phyloP scores from a whole-genome alignment of 1,284 basidiomycete genomes.

The Gymnopus androsaceus region DNA sequence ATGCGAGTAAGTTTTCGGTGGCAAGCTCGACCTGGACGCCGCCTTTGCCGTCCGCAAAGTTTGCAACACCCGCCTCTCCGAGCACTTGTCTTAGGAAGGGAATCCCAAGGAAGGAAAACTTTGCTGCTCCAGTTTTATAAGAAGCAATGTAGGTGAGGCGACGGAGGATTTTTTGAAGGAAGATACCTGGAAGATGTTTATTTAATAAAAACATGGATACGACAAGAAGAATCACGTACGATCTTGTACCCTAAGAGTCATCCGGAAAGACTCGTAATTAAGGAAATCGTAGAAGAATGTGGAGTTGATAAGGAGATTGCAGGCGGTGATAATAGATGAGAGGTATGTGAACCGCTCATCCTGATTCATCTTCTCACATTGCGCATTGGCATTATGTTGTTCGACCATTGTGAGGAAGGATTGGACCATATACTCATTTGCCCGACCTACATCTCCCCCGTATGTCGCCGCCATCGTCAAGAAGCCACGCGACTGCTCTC shows the following conservation, averaged over 20 bases:
- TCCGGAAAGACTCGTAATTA: conserved; percentile 11
- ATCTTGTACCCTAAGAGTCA: conserved; percentile 12
- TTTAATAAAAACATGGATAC: background rate
- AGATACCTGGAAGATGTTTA: conserved; percentile 9
- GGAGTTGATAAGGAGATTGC: conserved; percentile 15
- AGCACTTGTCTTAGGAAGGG: conserved; percentile 14
- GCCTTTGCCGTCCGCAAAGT: background rate
- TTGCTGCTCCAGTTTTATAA: conserved; percentile 16
- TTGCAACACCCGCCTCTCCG: conserved; percentile 4
- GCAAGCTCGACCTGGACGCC: conserved; percentile 6
- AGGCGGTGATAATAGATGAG: conserved; percentile 15
- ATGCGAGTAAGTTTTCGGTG: background rate
- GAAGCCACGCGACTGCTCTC: conserved; percentile 15
- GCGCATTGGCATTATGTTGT: background rate
- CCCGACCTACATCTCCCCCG: background rate
- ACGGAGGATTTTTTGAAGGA: conserved; percentile 17
- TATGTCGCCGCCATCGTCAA: conserved; percentile 8
- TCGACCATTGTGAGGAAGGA: conserved; percentile 14
- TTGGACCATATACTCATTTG: conserved; percentile 17
- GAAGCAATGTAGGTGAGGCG: conserved; percentile 15
- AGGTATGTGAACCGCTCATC: conserved; percentile 11
- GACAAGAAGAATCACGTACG: conserved; percentile 4
- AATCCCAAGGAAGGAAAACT: conserved; percentile 15
- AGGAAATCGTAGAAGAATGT: conserved; percentile 15
- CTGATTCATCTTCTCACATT: background rate